These are phyloP conservation scores for Clarireedia paspali DNA, from an alignment of 2,329 filamentous ascomycete genomes.

Conservation along the genomic window DNA sequence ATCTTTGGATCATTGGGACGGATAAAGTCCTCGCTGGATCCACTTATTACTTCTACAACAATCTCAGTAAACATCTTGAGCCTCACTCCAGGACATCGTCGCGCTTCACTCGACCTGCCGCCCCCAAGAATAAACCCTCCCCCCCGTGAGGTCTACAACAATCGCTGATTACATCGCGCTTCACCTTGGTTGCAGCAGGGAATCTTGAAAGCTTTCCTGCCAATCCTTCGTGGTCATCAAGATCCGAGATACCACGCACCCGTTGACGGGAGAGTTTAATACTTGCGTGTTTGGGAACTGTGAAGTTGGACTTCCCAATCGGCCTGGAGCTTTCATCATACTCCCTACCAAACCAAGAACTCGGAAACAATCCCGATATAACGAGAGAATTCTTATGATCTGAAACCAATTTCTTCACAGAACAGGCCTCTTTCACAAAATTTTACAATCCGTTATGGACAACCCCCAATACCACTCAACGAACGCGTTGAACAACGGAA, in stretches of 20 bases:
- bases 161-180: not conserved
- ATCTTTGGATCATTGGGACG: constrained; percentile 8
- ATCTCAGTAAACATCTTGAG: constrained; percentile 8
- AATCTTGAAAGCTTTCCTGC: not conserved
- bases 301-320: not conserved
- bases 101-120: constrained; percentile 6
- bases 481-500: constrained; percentile 25
- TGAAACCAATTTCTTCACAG: not conserved
- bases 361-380: not conserved
- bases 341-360: too few species aligned
- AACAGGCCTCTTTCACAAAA: not conserved
- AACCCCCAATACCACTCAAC: constrained; percentile 24
- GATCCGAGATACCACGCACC: not conserved
- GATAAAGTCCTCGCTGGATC: constrained; percentile 9
- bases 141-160: not conserved
- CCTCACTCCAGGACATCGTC: constrained; percentile 2
- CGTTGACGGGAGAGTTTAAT: not conserved
- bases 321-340: not conserved
- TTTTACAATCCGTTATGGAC: constrained; percentile 19
- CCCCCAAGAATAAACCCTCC: not conserved
- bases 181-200: not conserved
- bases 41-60: constrained; percentile 11
- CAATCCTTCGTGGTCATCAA: not conserved
- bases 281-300: not conserved
- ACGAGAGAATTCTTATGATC: constrained; percentile 6